These are phyloP conservation scores for Chalaropsis ovoidea DNA, from an alignment of 2,329 filamentous ascomycete genomes.

Conservation along the genomic window DNA sequence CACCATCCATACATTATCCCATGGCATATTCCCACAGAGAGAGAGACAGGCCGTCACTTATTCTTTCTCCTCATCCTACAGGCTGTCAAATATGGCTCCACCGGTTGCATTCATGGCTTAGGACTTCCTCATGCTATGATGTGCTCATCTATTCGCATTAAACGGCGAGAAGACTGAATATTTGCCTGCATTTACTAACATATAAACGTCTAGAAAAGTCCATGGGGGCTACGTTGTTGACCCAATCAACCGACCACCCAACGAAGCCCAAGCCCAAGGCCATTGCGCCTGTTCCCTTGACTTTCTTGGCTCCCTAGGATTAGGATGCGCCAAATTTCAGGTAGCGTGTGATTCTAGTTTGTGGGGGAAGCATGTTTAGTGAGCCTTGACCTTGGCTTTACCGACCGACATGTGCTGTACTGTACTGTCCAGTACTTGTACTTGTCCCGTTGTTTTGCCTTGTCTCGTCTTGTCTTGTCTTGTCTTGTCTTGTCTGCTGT, in stretches of 20 bases:
- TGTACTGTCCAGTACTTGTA: neutral
- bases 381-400: neutral
- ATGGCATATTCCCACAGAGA: neutral
- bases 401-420: neutral
- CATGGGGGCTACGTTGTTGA: neutral
- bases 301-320: neutral
- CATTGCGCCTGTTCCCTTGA: neutral
- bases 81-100: neutral
- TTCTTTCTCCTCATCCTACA: no score
- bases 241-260: neutral
- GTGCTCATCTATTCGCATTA: neutral
- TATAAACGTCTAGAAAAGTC: neutral
- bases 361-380: neutral
- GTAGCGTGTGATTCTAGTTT: conserved; percentile 4
- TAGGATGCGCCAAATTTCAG: neutral
- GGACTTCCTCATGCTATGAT: neutral
- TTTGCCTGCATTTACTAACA: neutral
- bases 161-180: neutral
- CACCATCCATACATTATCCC: neutral
- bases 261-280: neutral
- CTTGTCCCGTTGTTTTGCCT: neutral
- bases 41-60: neutral
- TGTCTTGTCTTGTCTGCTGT: neutral
- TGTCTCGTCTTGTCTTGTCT: neutral
- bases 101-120: neutral